Evolutionary conservation across 2,329 filamentous ascomycete genomes (phyloP), one percentile per base, ranked within the genome.

Genomic region (Madurella fahalii): DNA sequence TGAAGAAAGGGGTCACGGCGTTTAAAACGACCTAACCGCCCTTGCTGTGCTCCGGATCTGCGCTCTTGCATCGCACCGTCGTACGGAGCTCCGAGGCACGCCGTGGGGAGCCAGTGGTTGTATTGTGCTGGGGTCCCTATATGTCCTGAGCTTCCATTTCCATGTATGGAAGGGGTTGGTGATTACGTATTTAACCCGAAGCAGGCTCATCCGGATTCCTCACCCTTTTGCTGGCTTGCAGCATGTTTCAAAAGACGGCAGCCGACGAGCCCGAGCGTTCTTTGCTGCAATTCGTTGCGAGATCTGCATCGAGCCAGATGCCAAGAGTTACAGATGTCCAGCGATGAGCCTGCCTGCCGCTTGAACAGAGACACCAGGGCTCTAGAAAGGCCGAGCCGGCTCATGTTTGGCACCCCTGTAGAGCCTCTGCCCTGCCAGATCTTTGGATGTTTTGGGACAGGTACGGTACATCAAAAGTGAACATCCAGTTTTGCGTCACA

Each of bases 201-300:
- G 46, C 51, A 46, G 20, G 43, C 39, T 11, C 31, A 34, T 37
- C 41, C 18, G 17, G 20, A 39, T 30, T 34, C 12, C 13, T 51
- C n/a, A 20, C 25, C 25, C 25, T 25, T 7, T 16, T 11, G 46
- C 59, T 61, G 61, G 61, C 50, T 50, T 18, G 30, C 34, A 32
- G 13, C 13, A 54, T 55, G 61, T 63, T 62, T 64, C 61, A 61
- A 53, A 39, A 31, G 31, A 44, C 58, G 59, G 62, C 53, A 58
- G 41, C 37, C 49, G 51, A 32, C 30, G 39, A 54, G 47, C 56
- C 58, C 56, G 53, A 57, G 45, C 44, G 40, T 34, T 16, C 18
- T 53, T 49, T 58, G 54, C 52, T 48, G 52, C 58, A 59, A 45
- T 52, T 54, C 52, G 47, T 47, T 37, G 39, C 41, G 50, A 50